Percentiles rank a stretch among this genome's conserved stretches.
These are phyloP conservation scores for Adenanthera pavonina DNA, from an alignment of 306 rosid genomes.

Conservation along the genomic window DNA sequence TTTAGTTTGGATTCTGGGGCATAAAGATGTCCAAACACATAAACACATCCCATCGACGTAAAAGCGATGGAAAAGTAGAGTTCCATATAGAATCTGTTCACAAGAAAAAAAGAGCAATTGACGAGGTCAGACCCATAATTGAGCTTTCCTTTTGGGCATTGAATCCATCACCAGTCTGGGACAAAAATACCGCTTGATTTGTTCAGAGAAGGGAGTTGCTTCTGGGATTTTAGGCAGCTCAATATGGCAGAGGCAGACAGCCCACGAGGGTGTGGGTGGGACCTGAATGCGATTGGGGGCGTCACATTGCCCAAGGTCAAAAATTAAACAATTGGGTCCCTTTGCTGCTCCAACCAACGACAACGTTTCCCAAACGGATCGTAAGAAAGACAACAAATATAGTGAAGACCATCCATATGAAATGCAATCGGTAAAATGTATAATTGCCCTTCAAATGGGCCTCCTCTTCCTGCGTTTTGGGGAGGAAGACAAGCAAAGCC, in stretches of 20 bases:
- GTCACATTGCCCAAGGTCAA: conserved; percentile 27
- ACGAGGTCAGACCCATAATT: not conserved
- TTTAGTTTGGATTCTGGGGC: conserved; percentile 35
- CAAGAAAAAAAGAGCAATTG: not conserved
- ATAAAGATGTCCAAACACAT: not conserved
- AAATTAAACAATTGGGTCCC: conserved; percentile 26
- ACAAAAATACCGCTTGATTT: conserved; percentile 33
- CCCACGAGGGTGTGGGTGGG: conserved; percentile 29
- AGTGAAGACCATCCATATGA: not conserved
- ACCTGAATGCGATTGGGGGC: conserved; percentile 45
- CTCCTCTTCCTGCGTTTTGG: not conserved
- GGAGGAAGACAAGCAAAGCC: not conserved
- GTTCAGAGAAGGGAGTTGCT: not conserved
- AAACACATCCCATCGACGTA: conserved; percentile 24
- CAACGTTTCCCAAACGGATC: conserved; percentile 28
- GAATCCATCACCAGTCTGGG: conserved; percentile 14
- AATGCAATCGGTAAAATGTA: not conserved
- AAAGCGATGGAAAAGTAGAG: not conserved
- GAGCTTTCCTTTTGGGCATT: conserved; percentile 5
- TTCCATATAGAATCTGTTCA: not conserved
- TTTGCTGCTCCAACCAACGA: conserved; percentile 42
- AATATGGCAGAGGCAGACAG: conserved; percentile 31
- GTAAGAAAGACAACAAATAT: not conserved
- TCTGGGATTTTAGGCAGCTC: not conserved
- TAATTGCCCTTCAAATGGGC: not conserved